These are phyloP conservation scores for Moricandia arvensis DNA, from an alignment of 345 rosid species.

Conservation along the genomic window DNA sequence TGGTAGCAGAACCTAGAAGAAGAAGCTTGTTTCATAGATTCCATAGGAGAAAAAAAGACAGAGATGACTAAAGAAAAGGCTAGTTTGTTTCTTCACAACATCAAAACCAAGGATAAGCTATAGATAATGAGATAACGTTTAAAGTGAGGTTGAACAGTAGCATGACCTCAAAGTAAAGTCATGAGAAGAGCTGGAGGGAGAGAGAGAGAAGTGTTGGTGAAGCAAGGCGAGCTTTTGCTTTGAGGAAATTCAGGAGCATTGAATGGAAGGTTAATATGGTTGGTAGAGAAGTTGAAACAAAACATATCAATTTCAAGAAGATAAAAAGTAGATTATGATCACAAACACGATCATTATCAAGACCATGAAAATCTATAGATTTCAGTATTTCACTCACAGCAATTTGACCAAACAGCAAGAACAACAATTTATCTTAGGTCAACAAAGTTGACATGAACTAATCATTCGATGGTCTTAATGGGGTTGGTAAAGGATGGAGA, in stretches of 20 bases:
- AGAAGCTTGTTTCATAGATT: constrained; percentile 50
- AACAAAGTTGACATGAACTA: constrained; percentile 22
- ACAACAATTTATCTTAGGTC: neutral
- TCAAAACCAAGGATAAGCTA: neutral
- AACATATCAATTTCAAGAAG: constrained; percentile 10
- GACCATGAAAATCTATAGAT: constrained; percentile 11
- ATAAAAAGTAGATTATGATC: constrained; percentile 27
- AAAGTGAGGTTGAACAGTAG: constrained; percentile 20
- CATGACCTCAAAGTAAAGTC: constrained; percentile 53
- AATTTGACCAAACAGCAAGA: constrained; percentile 7
- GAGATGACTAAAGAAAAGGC: constrained; percentile 3
- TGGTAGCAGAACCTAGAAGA: constrained; percentile 47
- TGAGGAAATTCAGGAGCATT: constrained; percentile 41
- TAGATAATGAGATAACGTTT: neutral
- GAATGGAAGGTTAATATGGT: constrained; percentile 33
- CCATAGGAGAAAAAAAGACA: constrained; percentile 37
- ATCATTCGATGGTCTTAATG: constrained; percentile 33
- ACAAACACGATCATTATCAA: constrained; percentile 18
- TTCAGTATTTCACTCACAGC: neutral
- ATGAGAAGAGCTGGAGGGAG: constrained; percentile 18
- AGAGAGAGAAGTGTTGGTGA: constrained; percentile 31
- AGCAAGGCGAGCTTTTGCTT: constrained; percentile 35
- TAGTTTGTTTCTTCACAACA: neutral
- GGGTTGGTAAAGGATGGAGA: constrained; percentile 30
- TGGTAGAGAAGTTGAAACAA: constrained; percentile 32